Base-by-base conservation (phyloP, 2,329 filamentous ascomycete genomes). In the Pseudocercospora pini-densiflorae region DNA sequence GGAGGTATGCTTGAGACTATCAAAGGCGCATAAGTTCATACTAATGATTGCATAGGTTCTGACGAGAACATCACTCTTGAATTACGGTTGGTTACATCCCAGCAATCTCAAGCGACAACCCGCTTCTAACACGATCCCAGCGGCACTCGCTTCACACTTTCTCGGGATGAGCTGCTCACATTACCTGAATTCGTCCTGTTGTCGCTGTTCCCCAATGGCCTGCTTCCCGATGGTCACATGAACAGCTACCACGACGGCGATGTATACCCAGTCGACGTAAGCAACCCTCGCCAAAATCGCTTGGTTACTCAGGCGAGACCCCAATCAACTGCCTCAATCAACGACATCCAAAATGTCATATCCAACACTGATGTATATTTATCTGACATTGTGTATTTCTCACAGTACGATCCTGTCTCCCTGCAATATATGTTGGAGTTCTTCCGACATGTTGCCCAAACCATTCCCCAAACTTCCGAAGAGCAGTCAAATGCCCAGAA, bases 341-440 rank as follows among this genome's bases (percentile, higher is more conserved):
- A 78, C 66, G 78, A 79, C 63, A 80, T 83, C 36, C 67, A 79
- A 63, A 62, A 66, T 58, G 65, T 79, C 68, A 78, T 84, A 66
- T 78, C 76, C 71, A 83, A 83, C 69, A 77, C 71, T 73, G 76
- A 79, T 72, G 78, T 84, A 82, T 84, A 84, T 74, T 79, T 84
- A 83, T 86, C 84, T 86, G 84, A 86, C 83, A 81, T 81, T 75
- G 77, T 82, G 65, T 85, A 82, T 79, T 74, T 67, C 73, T 82
- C 81, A 73, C 82, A 99, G 95, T 99, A 98, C 82, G 95, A 99
- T 80, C 94, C 95, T 24, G 90, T 90, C 61, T 98, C 94, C 57
- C 88, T 99, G 63, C 93, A 98, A 81, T 99, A 98, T 83, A 99
- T 99, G 95, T 88, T 99, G 71, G 94, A 97, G 75, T 99, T 99